Percentiles rank a stretch among this genome's conserved stretches.
These are phyloP conservation scores for Metarhizium robertsii DNA, from an alignment of 2,329 filamentous ascomycete genomes.

Conservation along the genomic window DNA sequence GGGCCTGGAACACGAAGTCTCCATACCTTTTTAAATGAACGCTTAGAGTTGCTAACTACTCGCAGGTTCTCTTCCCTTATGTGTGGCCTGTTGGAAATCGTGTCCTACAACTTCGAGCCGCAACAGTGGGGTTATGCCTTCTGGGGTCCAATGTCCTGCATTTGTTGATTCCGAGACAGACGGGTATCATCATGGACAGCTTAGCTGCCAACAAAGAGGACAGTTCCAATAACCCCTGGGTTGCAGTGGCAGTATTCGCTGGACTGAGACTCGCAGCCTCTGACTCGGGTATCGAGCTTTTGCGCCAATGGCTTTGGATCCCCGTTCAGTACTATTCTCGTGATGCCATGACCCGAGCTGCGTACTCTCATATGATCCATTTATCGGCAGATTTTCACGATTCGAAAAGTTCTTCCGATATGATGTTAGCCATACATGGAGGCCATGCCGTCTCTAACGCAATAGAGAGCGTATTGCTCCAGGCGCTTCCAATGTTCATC, in stretches of 20 bases:
- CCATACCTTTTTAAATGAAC: not conserved
- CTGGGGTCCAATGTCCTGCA: slow-evolving; percentile 64
- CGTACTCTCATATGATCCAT: slow-evolving; percentile 50
- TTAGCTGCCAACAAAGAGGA: slow-evolving; percentile 32
- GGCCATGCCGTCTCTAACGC: slow-evolving; percentile 44
- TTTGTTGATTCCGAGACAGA: slow-evolving; percentile 69
- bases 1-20: no score
- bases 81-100: slow-evolving; percentile 65
- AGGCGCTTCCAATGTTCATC: slow-evolving; percentile 49
- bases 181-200: slow-evolving; percentile 68
- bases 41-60: slow-evolving; percentile 3
- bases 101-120: slow-evolving; percentile 56
- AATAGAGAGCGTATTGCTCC: slow-evolving; percentile 49
- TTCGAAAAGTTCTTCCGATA: slow-evolving; percentile 49
- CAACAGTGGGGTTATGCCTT: slow-evolving; percentile 58
- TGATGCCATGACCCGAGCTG: slow-evolving; percentile 42
- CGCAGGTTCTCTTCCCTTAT: slow-evolving; percentile 66
- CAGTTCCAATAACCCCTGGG: slow-evolving; percentile 37
- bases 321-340: slow-evolving; percentile 49
- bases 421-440: slow-evolving; percentile 46
- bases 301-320: slow-evolving; percentile 47
- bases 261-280: slow-evolving; percentile 42
- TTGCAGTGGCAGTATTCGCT: slow-evolving; percentile 42
- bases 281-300: slow-evolving; percentile 43
- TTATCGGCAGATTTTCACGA: slow-evolving; percentile 54